Evolutionary conservation across 768 basidiomycete species (phyloP).

Genomic region (Inosperma sp.): DNA sequence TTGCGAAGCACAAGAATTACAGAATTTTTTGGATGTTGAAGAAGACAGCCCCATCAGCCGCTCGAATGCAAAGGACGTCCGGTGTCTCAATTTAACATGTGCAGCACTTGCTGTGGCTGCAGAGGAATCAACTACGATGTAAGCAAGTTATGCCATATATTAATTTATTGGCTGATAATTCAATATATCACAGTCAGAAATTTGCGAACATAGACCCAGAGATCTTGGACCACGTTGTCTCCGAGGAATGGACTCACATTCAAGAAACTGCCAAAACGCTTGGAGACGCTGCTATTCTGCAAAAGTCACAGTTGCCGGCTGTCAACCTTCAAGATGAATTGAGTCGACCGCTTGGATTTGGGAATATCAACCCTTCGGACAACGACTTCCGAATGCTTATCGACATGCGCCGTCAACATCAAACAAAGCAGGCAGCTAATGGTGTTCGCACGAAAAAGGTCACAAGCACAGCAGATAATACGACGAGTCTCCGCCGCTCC

Average conservation of each 20-base stretch:
- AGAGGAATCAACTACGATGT: slow-evolving; percentile 9
- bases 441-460: slow-evolving; percentile 10
- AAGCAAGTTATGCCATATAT: neutral
- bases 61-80: neutral
- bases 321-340: neutral
- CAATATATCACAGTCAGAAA: neutral
- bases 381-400: slow-evolving; percentile 11
- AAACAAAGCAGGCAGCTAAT: slow-evolving; percentile 17
- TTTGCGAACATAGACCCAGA: neutral
- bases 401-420: slow-evolving; percentile 11
- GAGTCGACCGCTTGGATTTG: neutral
- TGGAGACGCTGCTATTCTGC: neutral
- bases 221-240: neutral
- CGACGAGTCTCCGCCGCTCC: neutral
- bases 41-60: neutral
- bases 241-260: neutral
- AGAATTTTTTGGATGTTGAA: neutral
- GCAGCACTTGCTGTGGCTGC: slow-evolving; percentile 3
- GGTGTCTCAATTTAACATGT: neutral
- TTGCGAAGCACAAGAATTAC: neutral
- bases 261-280: neutral
- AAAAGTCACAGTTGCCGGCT: neutral
- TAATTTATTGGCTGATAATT: neutral
- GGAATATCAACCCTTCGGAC: neutral
- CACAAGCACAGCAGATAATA: neutral